These are phyloP conservation scores for Marasmius oreades DNA, from an alignment of 1,284 basidiomycete species.

Conservation along the genomic window DNA sequence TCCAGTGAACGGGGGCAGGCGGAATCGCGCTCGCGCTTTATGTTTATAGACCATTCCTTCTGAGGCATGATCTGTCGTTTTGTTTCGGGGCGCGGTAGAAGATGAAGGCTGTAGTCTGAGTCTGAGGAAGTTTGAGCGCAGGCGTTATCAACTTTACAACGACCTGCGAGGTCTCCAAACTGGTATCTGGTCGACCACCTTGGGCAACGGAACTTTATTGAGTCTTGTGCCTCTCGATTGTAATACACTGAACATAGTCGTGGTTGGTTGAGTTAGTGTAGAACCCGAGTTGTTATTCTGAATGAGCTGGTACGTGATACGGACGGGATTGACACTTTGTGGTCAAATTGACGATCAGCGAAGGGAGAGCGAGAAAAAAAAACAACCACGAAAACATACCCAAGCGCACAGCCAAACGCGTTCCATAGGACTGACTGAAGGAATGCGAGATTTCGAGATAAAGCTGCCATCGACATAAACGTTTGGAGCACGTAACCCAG, in stretches of 20 bases:
- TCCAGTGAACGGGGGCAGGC: background rate
- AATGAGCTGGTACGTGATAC: slow-evolving; percentile 23
- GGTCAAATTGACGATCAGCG: background rate
- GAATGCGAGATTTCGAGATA: slow-evolving; percentile 29
- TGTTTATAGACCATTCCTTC: no score
- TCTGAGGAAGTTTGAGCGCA: slow-evolving; percentile 12
- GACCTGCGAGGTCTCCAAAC: slow-evolving; percentile 31
- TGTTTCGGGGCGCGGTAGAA: background rate
- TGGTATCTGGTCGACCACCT: slow-evolving; percentile 31
- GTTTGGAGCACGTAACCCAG: slow-evolving; percentile 29
- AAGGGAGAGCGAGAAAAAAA: background rate
- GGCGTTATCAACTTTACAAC: slow-evolving; percentile 24
- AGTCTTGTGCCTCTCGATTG: slow-evolving; percentile 30
- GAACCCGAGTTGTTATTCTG: slow-evolving; percentile 25
- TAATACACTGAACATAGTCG: slow-evolving; percentile 27
- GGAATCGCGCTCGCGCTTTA: background rate
- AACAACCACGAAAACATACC: slow-evolving; percentile 4
- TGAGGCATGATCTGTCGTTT: background rate
- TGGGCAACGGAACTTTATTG: slow-evolving; percentile 22
- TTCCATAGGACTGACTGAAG: slow-evolving; percentile 30
- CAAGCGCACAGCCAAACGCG: slow-evolving; percentile 12
- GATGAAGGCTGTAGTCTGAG: slow-evolving; percentile 8
- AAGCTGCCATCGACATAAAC: slow-evolving; percentile 40
- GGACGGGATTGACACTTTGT: slow-evolving; percentile 20
- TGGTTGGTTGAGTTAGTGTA: slow-evolving; percentile 18